Base-by-base conservation (phyloP, 257 asterid species). In the Thymus mandschuricus region DNA sequence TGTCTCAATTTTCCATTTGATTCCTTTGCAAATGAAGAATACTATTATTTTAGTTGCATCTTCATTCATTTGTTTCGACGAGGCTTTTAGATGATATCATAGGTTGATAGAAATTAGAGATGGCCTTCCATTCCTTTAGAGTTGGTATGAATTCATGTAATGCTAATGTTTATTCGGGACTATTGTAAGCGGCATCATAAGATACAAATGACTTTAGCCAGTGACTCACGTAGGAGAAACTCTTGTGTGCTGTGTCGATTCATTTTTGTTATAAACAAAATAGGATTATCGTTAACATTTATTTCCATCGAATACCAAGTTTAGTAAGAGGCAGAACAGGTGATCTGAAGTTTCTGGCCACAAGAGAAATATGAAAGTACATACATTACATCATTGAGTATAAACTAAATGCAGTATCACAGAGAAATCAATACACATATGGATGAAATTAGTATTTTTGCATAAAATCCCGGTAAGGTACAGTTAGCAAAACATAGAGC, bases 301-400 rank as follows among this genome's bases (percentile, higher is more conserved):
- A 54, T 52, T 41, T 64, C 43, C 44, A 10, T 58, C 13, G 21
- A 40, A 45, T 43, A 71, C 59, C 55, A 50, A 6, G 46, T 30
- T 76, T 38, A 30, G 60, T 70, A 61, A 29, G 46, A 57, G 54
- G 66, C 45, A 64, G 46, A 65, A 29, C 67, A 67, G 50, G 34
- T 60, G 33, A 51, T 66, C 57, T 15, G 50, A 46, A 29, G 8
- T 48, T 45, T 57, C 68, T 45, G n/a, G 21, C 60, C 7, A 31
- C 8, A 34, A 65, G 6, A 46, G 34, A 65, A 63, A 6, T 31
- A 41, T 48, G 2, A 66, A 48, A 48, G 60, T 15, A 66, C 48
- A 60, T 54, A 33, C 43, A 60, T 63, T 65, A 69, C 55, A 38
- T 13, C 29, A 59, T 61, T 51, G 56, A 43, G 58, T 65, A 65